phyloP scores from a whole-genome alignment of 352 stramenopile genomes.

The Pythium diclinum region DNA sequence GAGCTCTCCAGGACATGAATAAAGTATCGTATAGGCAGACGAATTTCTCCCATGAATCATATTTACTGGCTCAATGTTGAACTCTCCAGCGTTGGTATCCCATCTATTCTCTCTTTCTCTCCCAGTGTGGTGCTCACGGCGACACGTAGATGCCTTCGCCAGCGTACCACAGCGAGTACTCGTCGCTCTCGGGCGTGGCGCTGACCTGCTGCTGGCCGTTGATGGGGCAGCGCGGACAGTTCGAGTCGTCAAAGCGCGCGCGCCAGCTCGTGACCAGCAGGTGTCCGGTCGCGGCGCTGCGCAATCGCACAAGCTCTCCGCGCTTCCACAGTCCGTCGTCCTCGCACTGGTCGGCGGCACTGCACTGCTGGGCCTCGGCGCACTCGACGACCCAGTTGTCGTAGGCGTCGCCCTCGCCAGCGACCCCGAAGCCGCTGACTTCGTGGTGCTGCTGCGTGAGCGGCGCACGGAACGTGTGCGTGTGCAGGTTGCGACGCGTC shows the following conservation, averaged over 20 bases:
- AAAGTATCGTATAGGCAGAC: background rate
- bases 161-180: conserved; percentile 71
- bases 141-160: conserved; percentile 79
- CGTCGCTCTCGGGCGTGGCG: conserved; percentile 40
- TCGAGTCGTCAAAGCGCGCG: conserved; percentile 70
- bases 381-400: conserved; percentile 83
- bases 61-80: conserved; percentile 13
- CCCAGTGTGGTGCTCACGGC: background rate
- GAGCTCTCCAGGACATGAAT: background rate
- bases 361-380: conserved; percentile 70
- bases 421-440: conserved; percentile 79
- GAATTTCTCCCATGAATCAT: background rate
- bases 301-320: conserved; percentile 65
- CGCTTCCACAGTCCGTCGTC: conserved; percentile 77
- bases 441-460: conserved; percentile 57
- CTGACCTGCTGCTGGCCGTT: conserved; percentile 86
- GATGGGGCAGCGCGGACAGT: conserved; percentile 80
- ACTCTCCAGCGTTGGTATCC: background rate
- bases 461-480: conserved; percentile 67
- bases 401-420: conserved; percentile 62
- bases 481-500: conserved; percentile 79
- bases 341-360: conserved; percentile 57
- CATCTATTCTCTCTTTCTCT: conserved; percentile 1
- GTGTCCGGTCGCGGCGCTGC: conserved; percentile 48
- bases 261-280: conserved; percentile 48